These are phyloP conservation scores for Penicillium chermesinum DNA, from an alignment of 495 filamentous ascomycete species.

Conservation along the genomic window DNA sequence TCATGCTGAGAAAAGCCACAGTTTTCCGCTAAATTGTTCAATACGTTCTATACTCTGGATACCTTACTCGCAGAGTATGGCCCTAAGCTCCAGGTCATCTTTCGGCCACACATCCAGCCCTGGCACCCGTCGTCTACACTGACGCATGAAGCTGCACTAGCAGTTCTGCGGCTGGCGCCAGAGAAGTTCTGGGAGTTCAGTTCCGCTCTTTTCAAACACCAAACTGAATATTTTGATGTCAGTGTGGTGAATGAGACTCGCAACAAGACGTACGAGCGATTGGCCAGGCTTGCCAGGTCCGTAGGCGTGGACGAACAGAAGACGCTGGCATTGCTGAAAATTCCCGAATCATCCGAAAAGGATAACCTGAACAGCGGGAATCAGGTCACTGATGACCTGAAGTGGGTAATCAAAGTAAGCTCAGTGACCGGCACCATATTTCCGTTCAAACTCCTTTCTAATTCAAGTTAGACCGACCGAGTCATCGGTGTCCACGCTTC, in stretches of 20 bases:
- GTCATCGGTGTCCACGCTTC: constrained; percentile 80
- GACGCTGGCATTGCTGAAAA: constrained; percentile 58
- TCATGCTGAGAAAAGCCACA: constrained; percentile 12
- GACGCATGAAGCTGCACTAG: constrained; percentile 78
- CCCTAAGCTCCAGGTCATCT: constrained; percentile 61
- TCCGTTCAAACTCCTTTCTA: constrained; percentile 9
- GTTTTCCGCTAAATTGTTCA: constrained; percentile 67
- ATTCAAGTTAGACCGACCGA: constrained; percentile 49
- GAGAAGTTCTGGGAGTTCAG: constrained; percentile 74
- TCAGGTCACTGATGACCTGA: constrained; percentile 72
- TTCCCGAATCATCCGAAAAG: constrained; percentile 58
- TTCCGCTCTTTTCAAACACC: constrained; percentile 62
- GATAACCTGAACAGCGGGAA: constrained; percentile 73
- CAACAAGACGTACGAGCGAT: constrained; percentile 76
- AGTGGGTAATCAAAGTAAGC: constrained; percentile 69
- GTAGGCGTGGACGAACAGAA: constrained; percentile 62
- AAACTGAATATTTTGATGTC: constrained; percentile 75
- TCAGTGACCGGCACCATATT: background rate
- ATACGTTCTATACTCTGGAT: constrained; percentile 59
- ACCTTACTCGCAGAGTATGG: constrained; percentile 55
- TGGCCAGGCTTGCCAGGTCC: constrained; percentile 62
- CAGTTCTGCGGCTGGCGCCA: constrained; percentile 63
- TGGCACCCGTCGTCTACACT: constrained; percentile 93
- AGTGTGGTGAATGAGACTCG: constrained; percentile 74
- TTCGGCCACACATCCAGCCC: constrained; percentile 89